Evolutionary conservation across 2,329 filamentous ascomycete genomes (phyloP).

Genomic region (Colletotrichum sp.): DNA sequence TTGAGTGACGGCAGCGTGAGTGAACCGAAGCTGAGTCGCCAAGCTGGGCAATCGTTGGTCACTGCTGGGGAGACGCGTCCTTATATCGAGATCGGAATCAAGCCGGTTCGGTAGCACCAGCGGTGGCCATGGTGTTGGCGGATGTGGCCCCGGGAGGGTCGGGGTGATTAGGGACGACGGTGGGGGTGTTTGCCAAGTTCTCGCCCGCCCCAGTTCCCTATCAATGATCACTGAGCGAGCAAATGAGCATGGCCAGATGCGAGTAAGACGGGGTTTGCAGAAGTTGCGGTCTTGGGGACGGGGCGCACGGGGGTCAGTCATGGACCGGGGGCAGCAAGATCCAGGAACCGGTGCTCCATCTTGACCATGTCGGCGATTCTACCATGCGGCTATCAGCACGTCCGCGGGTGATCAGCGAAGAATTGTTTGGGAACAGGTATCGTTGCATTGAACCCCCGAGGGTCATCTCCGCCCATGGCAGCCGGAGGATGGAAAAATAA

Average conservation of each 20-base stretch:
- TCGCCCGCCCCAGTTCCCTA: background rate
- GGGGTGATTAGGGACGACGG: slow-evolving; percentile 12
- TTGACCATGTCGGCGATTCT: background rate
- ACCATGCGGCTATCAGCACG: slow-evolving; percentile 4
- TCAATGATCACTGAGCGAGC: background rate
- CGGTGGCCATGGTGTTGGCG: background rate
- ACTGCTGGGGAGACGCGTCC: background rate
- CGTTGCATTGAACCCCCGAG: background rate
- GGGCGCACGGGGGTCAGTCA: background rate
- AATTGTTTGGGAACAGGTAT: slow-evolving; percentile 13
- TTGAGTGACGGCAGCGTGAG: slow-evolving; percentile 1
- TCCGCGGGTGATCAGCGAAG: background rate
- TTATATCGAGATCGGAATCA: slow-evolving; percentile 7
- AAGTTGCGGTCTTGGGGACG: background rate
- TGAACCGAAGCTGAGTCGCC: slow-evolving; percentile 12
- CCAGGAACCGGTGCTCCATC: background rate
- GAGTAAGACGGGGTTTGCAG: slow-evolving; percentile 5
- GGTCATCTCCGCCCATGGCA: slow-evolving; percentile 10
- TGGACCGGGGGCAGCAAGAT: background rate
- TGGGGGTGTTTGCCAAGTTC: background rate
- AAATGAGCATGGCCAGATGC: background rate
- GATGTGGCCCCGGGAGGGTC: background rate
- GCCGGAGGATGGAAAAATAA: slow-evolving; percentile 9
- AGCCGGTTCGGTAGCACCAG: slow-evolving; percentile 7
- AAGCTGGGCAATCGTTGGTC: background rate